Conservation (phyloP, 352 stramenopile species). For the Halophytophthora batemanensis region DNA sequence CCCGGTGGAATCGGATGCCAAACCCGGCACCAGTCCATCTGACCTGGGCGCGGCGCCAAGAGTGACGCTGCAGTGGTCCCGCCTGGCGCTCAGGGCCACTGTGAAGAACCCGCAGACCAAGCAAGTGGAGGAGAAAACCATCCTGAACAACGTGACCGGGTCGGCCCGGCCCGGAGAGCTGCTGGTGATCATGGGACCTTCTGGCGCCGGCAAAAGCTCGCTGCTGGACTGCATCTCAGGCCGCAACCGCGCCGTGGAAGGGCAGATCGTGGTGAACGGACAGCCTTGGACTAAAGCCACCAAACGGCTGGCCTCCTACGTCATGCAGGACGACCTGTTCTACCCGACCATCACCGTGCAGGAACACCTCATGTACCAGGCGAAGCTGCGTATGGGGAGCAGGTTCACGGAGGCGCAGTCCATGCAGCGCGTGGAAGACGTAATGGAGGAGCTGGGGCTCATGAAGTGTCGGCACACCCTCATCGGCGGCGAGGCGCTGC, state of each 20-base stretch:
- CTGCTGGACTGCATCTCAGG: constrained; percentile 92
- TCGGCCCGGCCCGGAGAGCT: constrained; percentile 44
- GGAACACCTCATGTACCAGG: constrained; percentile 87
- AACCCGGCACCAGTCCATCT: no score
- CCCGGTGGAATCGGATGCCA: no score
- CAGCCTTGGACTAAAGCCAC: constrained; percentile 28
- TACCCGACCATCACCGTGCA: constrained; percentile 86
- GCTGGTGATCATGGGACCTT: constrained; percentile 67
- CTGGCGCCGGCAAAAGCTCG: constrained; percentile 89
- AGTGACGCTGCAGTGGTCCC: constrained; percentile 41
- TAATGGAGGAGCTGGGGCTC: constrained; percentile 62
- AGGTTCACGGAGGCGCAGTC: constrained; percentile 24
- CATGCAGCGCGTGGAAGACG: constrained; percentile 35
- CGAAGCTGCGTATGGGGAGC: constrained; percentile 68
- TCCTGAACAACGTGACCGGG: constrained; percentile 52
- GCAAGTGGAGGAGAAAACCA: constrained; percentile 38
- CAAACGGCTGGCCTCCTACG: constrained; percentile 46
- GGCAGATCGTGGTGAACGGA: constrained; percentile 67
- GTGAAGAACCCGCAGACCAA: constrained; percentile 47
- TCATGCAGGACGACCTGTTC: constrained; percentile 91
- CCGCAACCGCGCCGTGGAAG: constrained; percentile 74
- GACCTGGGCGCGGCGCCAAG: constrained; percentile 3
- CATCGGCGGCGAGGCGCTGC: constrained; percentile 41
- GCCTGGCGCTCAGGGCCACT: constrained; percentile 27
- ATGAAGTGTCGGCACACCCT: constrained; percentile 47